Conservation (phyloP, 2,329 filamentous ascomycete species). For the Aspergillus jensenii region DNA sequence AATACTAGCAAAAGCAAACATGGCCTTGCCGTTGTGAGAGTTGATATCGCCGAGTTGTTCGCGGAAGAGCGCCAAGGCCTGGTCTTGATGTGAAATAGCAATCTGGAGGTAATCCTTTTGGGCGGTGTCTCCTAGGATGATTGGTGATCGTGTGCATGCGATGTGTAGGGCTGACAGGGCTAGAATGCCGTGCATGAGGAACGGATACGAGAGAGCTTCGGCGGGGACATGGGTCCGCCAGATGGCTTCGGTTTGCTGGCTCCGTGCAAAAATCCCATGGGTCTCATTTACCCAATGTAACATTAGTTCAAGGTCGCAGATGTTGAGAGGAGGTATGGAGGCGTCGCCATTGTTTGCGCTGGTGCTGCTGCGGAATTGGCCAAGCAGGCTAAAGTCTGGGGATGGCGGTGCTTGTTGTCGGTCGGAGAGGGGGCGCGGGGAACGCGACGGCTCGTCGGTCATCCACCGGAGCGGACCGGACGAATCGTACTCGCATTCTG, state of each 20-base stretch:
- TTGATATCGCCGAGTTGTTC: conserved; percentile 32
- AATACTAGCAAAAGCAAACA: conserved; percentile 40
- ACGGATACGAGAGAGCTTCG: conserved; percentile 34
- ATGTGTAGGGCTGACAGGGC: conserved; percentile 36
- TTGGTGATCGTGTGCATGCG: conserved; percentile 24
- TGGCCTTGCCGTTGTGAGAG: conserved; percentile 38
- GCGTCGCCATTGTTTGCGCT: conserved; percentile 4
- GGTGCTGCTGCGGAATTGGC: conserved; percentile 18
- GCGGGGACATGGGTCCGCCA: conserved; percentile 34
- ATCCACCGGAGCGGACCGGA: conserved; percentile 32
- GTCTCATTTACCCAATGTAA: conserved; percentile 41
- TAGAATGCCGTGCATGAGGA: conserved; percentile 39
- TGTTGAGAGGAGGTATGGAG: conserved; percentile 35
- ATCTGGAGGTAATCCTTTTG: conserved; percentile 33
- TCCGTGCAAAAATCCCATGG: conserved; percentile 29
- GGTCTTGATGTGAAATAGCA: conserved; percentile 37
- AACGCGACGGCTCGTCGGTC: conserved; percentile 25
- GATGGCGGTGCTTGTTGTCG: conserved; percentile 18
- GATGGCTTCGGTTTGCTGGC: conserved; percentile 31
- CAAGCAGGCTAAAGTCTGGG: conserved; percentile 25
- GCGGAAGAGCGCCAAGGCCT: conserved; percentile 36
- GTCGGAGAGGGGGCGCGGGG: conserved; percentile 17
- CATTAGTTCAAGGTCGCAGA: conserved; percentile 47
- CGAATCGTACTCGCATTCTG: conserved; percentile 35
- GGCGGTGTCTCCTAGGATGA: conserved; percentile 13